Evolutionary conservation across 2,329 filamentous ascomycete genomes (phyloP).

Genomic region (Bretziella fagacearum): DNA sequence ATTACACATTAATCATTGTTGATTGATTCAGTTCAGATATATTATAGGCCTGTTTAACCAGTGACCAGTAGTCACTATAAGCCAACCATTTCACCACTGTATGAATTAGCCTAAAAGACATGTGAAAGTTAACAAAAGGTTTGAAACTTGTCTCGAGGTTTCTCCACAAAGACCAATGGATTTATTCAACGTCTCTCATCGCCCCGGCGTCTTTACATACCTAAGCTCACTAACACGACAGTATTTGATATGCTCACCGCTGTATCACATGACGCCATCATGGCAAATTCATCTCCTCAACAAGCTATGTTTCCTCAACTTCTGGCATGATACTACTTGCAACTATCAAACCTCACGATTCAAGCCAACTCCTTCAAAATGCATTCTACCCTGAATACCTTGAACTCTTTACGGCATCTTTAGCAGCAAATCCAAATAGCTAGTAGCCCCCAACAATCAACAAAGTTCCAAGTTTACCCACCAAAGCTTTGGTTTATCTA

Average conservation of each 20-base stretch:
- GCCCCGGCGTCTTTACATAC: too few species aligned
- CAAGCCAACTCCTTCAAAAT: neutral
- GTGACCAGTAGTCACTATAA: neutral
- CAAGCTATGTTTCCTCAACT: too few species aligned
- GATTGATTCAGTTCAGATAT: too few species aligned
- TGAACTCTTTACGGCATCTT: neutral
- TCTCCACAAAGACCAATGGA: too few species aligned
- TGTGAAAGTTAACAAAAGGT: neutral
- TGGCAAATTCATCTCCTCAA: neutral
- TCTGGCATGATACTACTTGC: neutral
- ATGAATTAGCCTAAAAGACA: too few species aligned
- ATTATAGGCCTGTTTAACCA: too few species aligned
- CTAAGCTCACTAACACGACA: too few species aligned
- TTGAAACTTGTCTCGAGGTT: too few species aligned
- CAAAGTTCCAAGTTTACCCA: neutral
- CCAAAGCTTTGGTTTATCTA: too few species aligned
- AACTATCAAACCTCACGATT: neutral
- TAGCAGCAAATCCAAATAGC: neutral
- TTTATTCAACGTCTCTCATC: too few species aligned
- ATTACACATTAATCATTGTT: neutral
- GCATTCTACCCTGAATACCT: neutral
- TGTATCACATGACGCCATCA: neutral
- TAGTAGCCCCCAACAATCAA: conserved; percentile 1
- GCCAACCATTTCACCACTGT: neutral
- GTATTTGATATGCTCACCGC: too few species aligned